Conservation (phyloP, 495 filamentous ascomycete genomes). For the Melanomma pulvis-pyrius region DNA sequence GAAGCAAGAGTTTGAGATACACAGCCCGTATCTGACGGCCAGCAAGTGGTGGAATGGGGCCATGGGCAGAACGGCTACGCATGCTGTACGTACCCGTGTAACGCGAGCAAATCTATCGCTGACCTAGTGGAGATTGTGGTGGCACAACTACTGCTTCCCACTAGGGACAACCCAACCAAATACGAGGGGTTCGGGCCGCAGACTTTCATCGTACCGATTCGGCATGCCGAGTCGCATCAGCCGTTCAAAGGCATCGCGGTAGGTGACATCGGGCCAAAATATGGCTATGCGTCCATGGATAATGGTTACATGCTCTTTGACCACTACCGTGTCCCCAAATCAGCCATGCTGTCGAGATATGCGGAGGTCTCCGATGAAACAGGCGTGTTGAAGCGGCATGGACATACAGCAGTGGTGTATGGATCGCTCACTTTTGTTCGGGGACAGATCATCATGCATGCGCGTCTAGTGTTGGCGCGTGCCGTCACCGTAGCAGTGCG, state of each 20-base stretch:
- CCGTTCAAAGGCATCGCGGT: constrained; percentile 51
- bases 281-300: constrained; percentile 54
- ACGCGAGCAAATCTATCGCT: background rate
- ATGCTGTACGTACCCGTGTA: constrained; percentile 35
- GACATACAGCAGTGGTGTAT: constrained; percentile 51
- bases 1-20: constrained; percentile 51
- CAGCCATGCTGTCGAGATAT: constrained; percentile 53
- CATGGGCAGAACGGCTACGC: constrained; percentile 52
- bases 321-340: constrained; percentile 52
- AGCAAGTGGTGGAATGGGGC: constrained; percentile 58
- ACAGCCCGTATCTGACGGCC: constrained; percentile 53
- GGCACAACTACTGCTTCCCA: constrained; percentile 51
- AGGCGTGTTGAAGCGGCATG: constrained; percentile 47
- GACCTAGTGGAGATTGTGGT: constrained; percentile 42
- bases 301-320: constrained; percentile 58
- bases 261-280: constrained; percentile 56
- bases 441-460: constrained; percentile 53
- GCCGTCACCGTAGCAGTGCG: constrained; percentile 54
- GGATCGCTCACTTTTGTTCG: constrained; percentile 53
- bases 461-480: constrained; percentile 51
- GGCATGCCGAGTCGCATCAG: constrained; percentile 50
- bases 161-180: constrained; percentile 14
- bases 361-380: constrained; percentile 49
- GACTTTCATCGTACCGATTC: constrained; percentile 55
- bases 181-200: constrained; percentile 51